These are phyloP conservation scores for Gastrolobium villosum DNA, from an alignment of 306 rosid species.

Conservation along the genomic window DNA sequence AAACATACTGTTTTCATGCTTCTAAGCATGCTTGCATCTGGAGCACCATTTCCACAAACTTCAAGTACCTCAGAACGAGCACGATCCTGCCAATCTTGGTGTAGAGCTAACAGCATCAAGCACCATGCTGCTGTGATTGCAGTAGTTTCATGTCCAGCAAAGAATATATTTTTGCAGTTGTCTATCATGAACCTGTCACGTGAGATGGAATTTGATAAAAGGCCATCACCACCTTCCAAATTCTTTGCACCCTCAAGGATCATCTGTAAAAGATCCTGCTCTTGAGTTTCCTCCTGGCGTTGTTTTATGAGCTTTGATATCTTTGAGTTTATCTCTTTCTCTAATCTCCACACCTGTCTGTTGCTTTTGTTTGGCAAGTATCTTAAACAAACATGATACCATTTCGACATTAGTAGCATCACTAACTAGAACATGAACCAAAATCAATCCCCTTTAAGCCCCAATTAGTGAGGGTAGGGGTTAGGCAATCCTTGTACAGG, in stretches of 20 bases:
- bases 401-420: neutral
- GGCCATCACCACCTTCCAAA: slow-evolving; percentile 27
- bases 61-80: slow-evolving; percentile 49
- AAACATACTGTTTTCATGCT: slow-evolving; percentile 53
- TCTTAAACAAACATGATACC: slow-evolving; percentile 45
- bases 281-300: slow-evolving; percentile 48
- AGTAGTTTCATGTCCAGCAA: slow-evolving; percentile 63
- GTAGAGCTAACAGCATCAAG: slow-evolving; percentile 52
- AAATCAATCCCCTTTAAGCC: too few species aligned
- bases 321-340: slow-evolving; percentile 64
- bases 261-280: slow-evolving; percentile 74
- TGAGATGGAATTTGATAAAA: slow-evolving; percentile 21
- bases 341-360: slow-evolving; percentile 66
- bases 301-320: slow-evolving; percentile 58
- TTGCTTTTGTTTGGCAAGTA: slow-evolving; percentile 68
- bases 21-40: slow-evolving; percentile 49
- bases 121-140: slow-evolving; percentile 55
- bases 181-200: slow-evolving; percentile 58
- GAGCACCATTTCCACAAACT: slow-evolving; percentile 46
- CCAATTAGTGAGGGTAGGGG: too few species aligned
- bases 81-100: slow-evolving; percentile 60
- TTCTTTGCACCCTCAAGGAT: slow-evolving; percentile 68
- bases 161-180: slow-evolving; percentile 60
- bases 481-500: too few species aligned
- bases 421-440: neutral